Evolutionary conservation across 805 yeast genomes (phyloP).

Genomic region (Kuraishia cidri): DNA sequence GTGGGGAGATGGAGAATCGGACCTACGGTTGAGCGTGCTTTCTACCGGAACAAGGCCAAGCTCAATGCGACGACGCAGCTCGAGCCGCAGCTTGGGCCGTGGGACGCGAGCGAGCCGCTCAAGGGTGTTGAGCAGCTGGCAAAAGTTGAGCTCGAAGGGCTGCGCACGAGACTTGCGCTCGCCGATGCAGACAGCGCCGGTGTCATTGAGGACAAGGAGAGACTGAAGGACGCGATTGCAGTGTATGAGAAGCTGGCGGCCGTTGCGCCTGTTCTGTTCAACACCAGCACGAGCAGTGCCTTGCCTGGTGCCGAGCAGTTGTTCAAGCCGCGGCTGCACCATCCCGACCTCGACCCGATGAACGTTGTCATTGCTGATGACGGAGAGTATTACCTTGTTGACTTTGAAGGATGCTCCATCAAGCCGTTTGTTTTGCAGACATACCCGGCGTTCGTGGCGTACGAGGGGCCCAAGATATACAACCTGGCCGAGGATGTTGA

Average conservation of each 20-base stretch:
- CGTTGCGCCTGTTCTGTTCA: slow-evolving; percentile 52
- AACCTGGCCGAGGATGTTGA: slow-evolving; percentile 68
- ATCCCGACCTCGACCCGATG: slow-evolving; percentile 88
- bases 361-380: slow-evolving; percentile 54
- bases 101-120: slow-evolving; percentile 49
- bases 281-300: slow-evolving; percentile 36
- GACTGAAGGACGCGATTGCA: slow-evolving; percentile 39
- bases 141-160: slow-evolving; percentile 53
- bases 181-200: slow-evolving; percentile 45
- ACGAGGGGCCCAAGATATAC: slow-evolving; percentile 84
- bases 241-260: slow-evolving; percentile 53
- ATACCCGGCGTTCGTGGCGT: slow-evolving; percentile 78
- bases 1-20: slow-evolving; percentile 82
- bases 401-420: slow-evolving; percentile 73
- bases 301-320: slow-evolving; percentile 57
- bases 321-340: slow-evolving; percentile 62
- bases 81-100: slow-evolving; percentile 64
- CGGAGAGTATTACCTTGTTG: slow-evolving; percentile 47
- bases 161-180: slow-evolving; percentile 42
- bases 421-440: slow-evolving; percentile 76
- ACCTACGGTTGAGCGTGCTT: slow-evolving; percentile 74
- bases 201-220: slow-evolving; percentile 29
- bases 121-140: slow-evolving; percentile 61
- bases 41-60: slow-evolving; percentile 57
- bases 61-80: slow-evolving; percentile 42